phyloP scores from a whole-genome alignment of 768 basidiomycete genomes.

The Suillus placidus region DNA sequence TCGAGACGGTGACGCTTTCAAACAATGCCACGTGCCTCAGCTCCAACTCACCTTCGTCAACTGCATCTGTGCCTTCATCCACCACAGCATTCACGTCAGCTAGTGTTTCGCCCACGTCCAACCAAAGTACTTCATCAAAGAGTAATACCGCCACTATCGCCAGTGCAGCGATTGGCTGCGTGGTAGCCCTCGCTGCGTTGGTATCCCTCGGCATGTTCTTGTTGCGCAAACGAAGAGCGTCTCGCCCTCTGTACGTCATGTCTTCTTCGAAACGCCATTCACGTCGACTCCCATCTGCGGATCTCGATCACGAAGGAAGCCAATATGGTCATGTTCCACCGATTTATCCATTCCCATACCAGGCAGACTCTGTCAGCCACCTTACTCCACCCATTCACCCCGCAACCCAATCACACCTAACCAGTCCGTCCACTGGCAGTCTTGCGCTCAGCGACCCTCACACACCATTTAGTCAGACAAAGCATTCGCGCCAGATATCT shows the following conservation, averaged over 20 bases:
- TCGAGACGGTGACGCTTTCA: constrained; percentile 49
- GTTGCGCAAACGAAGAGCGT: constrained; percentile 36
- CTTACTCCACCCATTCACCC: constrained; percentile 18
- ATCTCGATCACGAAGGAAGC: constrained; percentile 34
- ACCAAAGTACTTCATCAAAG: constrained; percentile 26
- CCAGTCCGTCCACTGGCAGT: constrained; percentile 10
- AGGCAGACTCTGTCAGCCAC: constrained; percentile 23
- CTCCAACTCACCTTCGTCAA: constrained; percentile 55
- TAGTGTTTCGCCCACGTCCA: constrained; percentile 24
- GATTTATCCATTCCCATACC: constrained; percentile 37
- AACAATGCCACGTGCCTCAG: constrained; percentile 56
- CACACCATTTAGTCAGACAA: constrained; percentile 3
- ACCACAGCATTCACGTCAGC: constrained; percentile 21
- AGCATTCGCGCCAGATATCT: constrained; percentile 25
- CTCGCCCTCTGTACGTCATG: constrained; percentile 32
- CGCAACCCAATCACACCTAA: constrained; percentile 6
- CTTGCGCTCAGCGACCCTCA: constrained; percentile 3
- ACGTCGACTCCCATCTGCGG: constrained; percentile 40
- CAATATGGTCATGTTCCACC: constrained; percentile 37
- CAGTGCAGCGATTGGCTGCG: constrained; percentile 50
- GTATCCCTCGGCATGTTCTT: constrained; percentile 56
- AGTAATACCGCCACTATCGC: constrained; percentile 51
- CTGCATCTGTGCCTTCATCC: constrained; percentile 30
- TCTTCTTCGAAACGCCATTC: constrained; percentile 30
- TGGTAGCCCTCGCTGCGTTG: constrained; percentile 55